Evolutionary conservation across 345 rosid species (phyloP).

Genomic region (Eucalyptus shirleyi): DNA sequence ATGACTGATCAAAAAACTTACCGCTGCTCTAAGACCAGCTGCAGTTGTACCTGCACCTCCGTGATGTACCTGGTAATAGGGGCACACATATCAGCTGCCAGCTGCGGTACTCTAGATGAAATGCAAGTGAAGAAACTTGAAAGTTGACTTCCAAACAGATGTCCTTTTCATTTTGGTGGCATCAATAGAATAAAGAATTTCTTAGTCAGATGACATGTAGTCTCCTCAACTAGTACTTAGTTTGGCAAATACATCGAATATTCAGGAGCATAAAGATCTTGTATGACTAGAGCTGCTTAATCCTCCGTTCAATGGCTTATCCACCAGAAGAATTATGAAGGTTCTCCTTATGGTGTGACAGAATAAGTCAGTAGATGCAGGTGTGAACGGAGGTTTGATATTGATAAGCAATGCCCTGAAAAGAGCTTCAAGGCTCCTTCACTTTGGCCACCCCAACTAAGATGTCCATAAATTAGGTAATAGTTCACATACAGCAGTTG

Average conservation of each 20-base stretch:
- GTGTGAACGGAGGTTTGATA: not conserved
- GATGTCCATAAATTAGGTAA: not conserved
- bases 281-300: not conserved
- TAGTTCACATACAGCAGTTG: not conserved
- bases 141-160: not conserved
- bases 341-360: not conserved
- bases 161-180: not conserved
- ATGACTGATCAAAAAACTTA: not conserved
- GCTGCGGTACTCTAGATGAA: not conserved
- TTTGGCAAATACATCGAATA: not conserved
- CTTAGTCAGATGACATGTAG: not conserved
- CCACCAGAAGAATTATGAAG: not conserved
- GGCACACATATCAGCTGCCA: not conserved
- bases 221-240: not conserved
- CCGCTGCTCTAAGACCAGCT: slow-evolving; percentile 61
- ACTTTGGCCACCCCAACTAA: not conserved
- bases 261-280: not conserved
- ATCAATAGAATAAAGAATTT: not conserved
- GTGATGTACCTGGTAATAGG: slow-evolving; percentile 29
- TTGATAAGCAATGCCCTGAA: not conserved
- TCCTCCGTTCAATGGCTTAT: not conserved
- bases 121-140: not conserved
- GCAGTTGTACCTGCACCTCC: slow-evolving; percentile 60
- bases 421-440: not conserved
- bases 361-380: not conserved